Percentiles rank a stretch among this genome's conserved stretches.
Conservation (phyloP, 495 filamentous ascomycete genomes). For the Tetracladium marchalianum region DNA sequence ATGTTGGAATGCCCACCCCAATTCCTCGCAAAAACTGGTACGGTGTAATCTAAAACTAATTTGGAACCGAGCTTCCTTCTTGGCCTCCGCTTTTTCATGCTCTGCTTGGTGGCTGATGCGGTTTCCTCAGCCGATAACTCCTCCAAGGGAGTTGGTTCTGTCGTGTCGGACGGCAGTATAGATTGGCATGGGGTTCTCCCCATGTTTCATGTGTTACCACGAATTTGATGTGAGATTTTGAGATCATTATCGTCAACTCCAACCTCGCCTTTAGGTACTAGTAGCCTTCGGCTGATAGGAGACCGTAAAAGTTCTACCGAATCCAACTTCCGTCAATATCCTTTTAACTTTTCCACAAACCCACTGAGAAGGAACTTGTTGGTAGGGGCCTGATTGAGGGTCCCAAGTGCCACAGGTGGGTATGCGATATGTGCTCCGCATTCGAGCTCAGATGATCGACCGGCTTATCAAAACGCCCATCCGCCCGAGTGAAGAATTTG, state of each 20-base stretch:
- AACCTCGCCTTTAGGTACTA: slow-evolving; percentile 80
- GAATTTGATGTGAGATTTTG: slow-evolving; percentile 84
- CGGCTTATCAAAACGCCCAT: slow-evolving; percentile 49
- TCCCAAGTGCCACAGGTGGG: slow-evolving; percentile 67
- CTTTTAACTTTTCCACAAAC: slow-evolving; percentile 80
- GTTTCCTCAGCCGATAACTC: slow-evolving; percentile 34
- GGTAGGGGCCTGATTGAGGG: slow-evolving; percentile 73
- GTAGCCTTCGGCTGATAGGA: slow-evolving; percentile 69
- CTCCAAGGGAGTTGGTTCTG: slow-evolving; percentile 63
- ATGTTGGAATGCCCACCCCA: slow-evolving; percentile 87
- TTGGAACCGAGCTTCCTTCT: slow-evolving; percentile 82
- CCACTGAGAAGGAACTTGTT: slow-evolving; percentile 88
- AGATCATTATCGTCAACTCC: slow-evolving; percentile 65
- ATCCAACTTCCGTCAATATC: slow-evolving; percentile 72
- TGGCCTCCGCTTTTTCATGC: slow-evolving; percentile 50
- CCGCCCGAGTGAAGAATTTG: slow-evolving; percentile 72
- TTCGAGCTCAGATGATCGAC: slow-evolving; percentile 77
- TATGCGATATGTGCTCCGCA: slow-evolving; percentile 87
- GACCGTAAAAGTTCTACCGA: slow-evolving; percentile 89
- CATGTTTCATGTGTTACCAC: slow-evolving; percentile 56
- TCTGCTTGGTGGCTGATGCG: slow-evolving; percentile 26
- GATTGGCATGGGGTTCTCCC: slow-evolving; percentile 79
- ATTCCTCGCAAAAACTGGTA: slow-evolving; percentile 96
- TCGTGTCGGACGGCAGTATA: slow-evolving; percentile 94
- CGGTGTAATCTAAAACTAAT: slow-evolving; percentile 96